Evolutionary conservation across 2,329 filamentous ascomycete genomes (phyloP).

Genomic region (Alternaria sp.): DNA sequence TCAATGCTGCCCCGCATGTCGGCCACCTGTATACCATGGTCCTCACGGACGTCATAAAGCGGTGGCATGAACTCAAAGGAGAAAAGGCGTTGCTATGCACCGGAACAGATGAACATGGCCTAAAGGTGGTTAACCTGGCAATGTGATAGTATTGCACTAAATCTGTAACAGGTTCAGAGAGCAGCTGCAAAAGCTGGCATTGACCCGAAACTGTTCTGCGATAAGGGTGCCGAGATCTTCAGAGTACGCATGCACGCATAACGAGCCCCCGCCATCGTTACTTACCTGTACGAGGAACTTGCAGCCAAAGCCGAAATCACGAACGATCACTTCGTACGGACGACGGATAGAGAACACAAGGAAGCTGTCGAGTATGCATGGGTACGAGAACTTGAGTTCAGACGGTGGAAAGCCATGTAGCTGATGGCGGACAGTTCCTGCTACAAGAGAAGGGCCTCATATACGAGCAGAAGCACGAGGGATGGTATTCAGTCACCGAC

Average conservation of each 20-base stretch:
- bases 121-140: slow-evolving; percentile 66
- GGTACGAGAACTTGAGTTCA: slow-evolving; percentile 53
- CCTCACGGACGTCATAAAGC: slow-evolving; percentile 86
- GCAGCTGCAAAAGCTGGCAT: slow-evolving; percentile 75
- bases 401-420: slow-evolving; percentile 1
- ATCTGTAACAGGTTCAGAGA: slow-evolving; percentile 73
- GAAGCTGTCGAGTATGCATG: slow-evolving; percentile 90
- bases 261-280: background rate
- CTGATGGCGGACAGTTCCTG: slow-evolving; percentile 59
- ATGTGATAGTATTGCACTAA: background rate
- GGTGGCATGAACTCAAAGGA: slow-evolving; percentile 83
- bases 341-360: slow-evolving; percentile 81
- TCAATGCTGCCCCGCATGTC: slow-evolving; percentile 95
- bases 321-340: slow-evolving; percentile 89
- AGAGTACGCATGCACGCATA: slow-evolving; percentile 51
- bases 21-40: slow-evolving; percentile 95
- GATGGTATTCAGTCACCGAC: slow-evolving; percentile 97
- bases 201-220: slow-evolving; percentile 84
- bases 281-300: slow-evolving; percentile 58
- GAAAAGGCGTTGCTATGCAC: slow-evolving; percentile 77
- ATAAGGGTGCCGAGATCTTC: slow-evolving; percentile 81
- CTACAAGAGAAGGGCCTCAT: slow-evolving; percentile 77
- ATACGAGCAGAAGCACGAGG: slow-evolving; percentile 84
- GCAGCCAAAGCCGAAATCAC: slow-evolving; percentile 72
- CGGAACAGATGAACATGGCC: slow-evolving; percentile 95